Evolutionary conservation across 1,284 basidiomycete genomes (phyloP).

Genomic region (Puccinia horiana): DNA sequence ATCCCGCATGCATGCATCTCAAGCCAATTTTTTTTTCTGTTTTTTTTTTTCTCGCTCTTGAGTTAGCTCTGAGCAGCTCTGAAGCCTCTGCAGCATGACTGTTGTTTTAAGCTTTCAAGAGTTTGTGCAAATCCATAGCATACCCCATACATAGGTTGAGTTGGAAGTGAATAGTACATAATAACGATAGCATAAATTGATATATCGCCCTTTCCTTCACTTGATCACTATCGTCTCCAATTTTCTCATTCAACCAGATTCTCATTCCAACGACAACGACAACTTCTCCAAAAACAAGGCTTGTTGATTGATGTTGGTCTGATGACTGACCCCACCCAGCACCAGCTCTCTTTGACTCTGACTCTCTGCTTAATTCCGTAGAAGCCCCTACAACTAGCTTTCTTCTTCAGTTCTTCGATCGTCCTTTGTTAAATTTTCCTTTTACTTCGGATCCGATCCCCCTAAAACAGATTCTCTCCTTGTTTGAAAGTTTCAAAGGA

Average conservation of each 20-base stretch:
- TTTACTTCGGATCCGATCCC: background rate
- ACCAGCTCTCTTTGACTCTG: background rate
- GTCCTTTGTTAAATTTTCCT: background rate
- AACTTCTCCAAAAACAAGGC: background rate
- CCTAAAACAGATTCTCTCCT: background rate
- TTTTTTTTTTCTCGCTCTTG: background rate
- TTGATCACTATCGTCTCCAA: slow-evolving; percentile 14
- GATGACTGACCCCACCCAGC: background rate
- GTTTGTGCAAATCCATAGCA: background rate
- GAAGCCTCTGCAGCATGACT: background rate
- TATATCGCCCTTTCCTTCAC: background rate
- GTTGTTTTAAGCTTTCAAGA: background rate
- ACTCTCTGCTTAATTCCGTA: background rate
- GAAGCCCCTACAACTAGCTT: background rate
- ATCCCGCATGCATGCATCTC: background rate
- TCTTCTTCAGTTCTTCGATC: background rate
- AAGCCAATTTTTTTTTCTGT: background rate
- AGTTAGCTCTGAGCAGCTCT: too few relatives aligned
- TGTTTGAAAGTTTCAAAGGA: background rate
- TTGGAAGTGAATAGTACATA: background rate
- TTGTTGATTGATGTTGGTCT: background rate
- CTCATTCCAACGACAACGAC: background rate
- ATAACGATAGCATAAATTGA: background rate
- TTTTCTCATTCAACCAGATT: slow-evolving; percentile 2
- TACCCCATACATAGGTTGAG: background rate